Percentiles rank a stretch among this genome's conserved stretches.
phyloP scores from a whole-genome alignment of 345 rosid species.

The Trapa bicornis region DNA sequence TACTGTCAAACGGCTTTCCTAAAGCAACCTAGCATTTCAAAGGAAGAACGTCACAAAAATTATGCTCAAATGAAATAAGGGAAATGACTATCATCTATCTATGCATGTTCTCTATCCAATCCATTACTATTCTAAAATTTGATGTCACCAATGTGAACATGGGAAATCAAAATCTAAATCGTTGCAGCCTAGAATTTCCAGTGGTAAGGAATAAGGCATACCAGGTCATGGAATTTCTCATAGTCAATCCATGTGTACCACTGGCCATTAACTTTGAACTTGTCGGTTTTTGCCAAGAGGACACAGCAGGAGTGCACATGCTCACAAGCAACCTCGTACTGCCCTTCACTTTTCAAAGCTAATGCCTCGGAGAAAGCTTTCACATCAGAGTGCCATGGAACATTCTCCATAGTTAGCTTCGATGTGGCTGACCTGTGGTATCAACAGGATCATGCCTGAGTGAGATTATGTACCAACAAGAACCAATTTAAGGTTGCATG shows the following conservation, averaged over 20 bases:
- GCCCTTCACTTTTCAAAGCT: conserved; percentile 56
- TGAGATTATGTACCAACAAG: not conserved
- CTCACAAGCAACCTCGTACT: conserved; percentile 96
- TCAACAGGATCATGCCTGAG: not conserved
- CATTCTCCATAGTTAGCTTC: conserved; percentile 94
- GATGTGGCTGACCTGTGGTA: conserved; percentile 73
- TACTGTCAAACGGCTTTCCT: conserved; percentile 62
- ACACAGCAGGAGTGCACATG: conserved; percentile 91
- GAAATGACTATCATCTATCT: not conserved
- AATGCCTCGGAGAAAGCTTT: conserved; percentile 84
- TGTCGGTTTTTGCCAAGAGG: conserved; percentile 74
- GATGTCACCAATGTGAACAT: not conserved
- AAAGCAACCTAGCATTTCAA: conserved; percentile 52
- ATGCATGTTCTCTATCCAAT: not conserved
- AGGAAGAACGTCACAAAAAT: not conserved
- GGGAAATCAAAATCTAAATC: not conserved
- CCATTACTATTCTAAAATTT: not conserved
- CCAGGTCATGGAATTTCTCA: conserved; percentile 91
- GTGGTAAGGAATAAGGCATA: conserved; percentile 16
- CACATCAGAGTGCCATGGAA: conserved; percentile 94
- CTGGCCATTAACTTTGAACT: conserved; percentile 71
- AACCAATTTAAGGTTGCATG: not conserved
- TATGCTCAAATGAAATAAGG: not conserved
- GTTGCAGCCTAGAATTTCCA: not conserved
- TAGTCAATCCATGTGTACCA: conserved; percentile 99